These are phyloP conservation scores for Mytilinidion resinicola DNA, from an alignment of 495 filamentous ascomycete species.

Conservation along the genomic window DNA sequence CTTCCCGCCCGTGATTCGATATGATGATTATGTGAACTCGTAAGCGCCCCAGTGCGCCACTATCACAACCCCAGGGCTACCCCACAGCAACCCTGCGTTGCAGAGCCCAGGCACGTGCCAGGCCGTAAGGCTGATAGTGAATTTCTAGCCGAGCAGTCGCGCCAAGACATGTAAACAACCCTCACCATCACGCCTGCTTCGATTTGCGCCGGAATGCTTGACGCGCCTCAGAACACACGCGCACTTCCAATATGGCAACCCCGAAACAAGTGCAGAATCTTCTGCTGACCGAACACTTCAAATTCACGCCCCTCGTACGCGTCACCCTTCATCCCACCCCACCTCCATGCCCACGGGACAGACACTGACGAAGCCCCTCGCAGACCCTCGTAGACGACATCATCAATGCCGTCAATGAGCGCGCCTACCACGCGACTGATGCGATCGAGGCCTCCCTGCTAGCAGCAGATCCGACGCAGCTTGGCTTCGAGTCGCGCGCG, in stretches of 20 bases:
- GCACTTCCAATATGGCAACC: slow-evolving; percentile 40
- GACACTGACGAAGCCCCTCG: slow-evolving; percentile 21
- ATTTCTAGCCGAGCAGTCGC: neutral
- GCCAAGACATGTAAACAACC: slow-evolving; percentile 7
- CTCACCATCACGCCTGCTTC: neutral
- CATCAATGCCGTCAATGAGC: slow-evolving; percentile 88
- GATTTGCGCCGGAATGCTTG: slow-evolving; percentile 1
- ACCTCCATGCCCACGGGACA: slow-evolving; percentile 14
- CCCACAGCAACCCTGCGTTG: neutral
- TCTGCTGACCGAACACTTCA: slow-evolving; percentile 91
- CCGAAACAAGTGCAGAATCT: slow-evolving; percentile 52
- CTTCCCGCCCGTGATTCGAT: too few species aligned
- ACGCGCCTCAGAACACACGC: neutral
- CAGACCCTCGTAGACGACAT: slow-evolving; percentile 94
- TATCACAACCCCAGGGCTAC: neutral
- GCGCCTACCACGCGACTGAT: slow-evolving; percentile 78
- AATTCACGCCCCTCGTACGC: slow-evolving; percentile 83
- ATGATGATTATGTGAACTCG: too few species aligned
- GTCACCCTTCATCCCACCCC: slow-evolving; percentile 8
- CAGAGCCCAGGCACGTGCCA: neutral
- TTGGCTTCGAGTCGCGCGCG: slow-evolving; percentile 57
- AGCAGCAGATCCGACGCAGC: slow-evolving; percentile 57
- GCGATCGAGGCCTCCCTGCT: slow-evolving; percentile 76
- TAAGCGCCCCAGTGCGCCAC: neutral
- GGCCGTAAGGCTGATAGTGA: neutral